phyloP scores from a whole-genome alignment of 805 yeast genomes.

The Starmerella lactis-condensi region DNA sequence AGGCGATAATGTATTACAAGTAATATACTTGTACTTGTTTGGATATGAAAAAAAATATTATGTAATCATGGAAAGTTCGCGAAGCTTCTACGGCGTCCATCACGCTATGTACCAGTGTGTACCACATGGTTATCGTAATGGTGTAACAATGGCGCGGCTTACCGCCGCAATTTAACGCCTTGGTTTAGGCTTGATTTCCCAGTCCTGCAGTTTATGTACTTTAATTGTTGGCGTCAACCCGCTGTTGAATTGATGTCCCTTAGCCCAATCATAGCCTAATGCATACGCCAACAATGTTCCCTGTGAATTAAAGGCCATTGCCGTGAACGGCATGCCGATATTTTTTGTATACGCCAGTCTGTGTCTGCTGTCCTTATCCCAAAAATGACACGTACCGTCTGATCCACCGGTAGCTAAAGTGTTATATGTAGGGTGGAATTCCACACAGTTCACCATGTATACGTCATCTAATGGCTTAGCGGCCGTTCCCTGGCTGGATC shows the following conservation, averaged over 20 bases:
- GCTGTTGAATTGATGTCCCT: constrained; percentile 53
- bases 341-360: constrained; percentile 62
- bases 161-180: background rate
- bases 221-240: constrained; percentile 60
- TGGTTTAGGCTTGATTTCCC: constrained; percentile 42
- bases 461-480: constrained; percentile 42
- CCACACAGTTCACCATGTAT: constrained; percentile 61
- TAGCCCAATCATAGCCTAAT: constrained; percentile 85
- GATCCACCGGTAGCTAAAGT: constrained; percentile 88
- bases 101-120: too few species aligned
- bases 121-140: too few species aligned
- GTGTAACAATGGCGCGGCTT: background rate
- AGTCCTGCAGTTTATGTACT: constrained; percentile 70
- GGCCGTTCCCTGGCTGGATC: constrained; percentile 40
- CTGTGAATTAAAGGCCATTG: constrained; percentile 60
- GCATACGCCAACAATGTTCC: constrained; percentile 86
- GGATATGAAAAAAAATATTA: too few species aligned
- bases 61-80: too few species aligned
- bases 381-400: constrained; percentile 82
- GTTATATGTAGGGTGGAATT: constrained; percentile 77
- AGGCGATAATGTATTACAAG: too few species aligned
- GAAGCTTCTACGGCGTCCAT: too few species aligned
- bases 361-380: constrained; percentile 89
- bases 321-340: constrained; percentile 40
- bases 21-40: too few species aligned